Evolutionary conservation across 345 rosid genomes (phyloP), one percentile per base, ranked within the genome.

Genomic region (Citrus sp.): DNA sequence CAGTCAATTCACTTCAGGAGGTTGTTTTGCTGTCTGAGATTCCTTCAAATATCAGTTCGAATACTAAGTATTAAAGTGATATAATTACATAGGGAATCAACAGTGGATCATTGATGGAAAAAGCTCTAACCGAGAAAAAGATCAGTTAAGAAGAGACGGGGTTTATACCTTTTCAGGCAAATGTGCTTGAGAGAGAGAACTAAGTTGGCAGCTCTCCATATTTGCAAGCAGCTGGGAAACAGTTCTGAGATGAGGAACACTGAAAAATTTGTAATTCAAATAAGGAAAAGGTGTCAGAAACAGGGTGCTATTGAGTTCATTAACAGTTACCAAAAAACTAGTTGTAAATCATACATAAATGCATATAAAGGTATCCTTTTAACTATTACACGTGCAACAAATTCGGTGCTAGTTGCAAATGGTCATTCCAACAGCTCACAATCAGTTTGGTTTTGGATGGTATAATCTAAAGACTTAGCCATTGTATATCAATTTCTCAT

Each of bases 201-300:
- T 83, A 38, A 90, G 90, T 71, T 90, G 93, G 83, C 84, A 82
- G 80, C 80, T 83, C 80, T 87, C 96, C 91, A 92, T 90, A 65
- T 92, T 88, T 7, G 79, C 83, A 35, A 92, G 92, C 28, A 92
- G 80, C 81, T 90, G 92, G 58, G 75, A 38, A 40, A 87, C 90
- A 12, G 92, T 89, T 86, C 79, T 78, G 63, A 90, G 84, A 85
- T 88, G 92, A 67, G 94, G 89, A 75, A 80, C 87, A 34, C 94
- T 92, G 90, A 81, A 84, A 73, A 82, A 49, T 32, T 73, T 32
- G 67, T 13, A 64, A 61, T n/a, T 5, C 49, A 77, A 72, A 27
- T 74, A 67, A 79, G 76, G 64, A 46, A 73, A 67, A 16, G 38
- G 40, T 22, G 13, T 30, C 22, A 38, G 59, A 67, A 75, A 49